These are phyloP conservation scores for Carex sylvatica DNA, from an alignment of 202 grass and related monocot genomes.

Conservation along the genomic window DNA sequence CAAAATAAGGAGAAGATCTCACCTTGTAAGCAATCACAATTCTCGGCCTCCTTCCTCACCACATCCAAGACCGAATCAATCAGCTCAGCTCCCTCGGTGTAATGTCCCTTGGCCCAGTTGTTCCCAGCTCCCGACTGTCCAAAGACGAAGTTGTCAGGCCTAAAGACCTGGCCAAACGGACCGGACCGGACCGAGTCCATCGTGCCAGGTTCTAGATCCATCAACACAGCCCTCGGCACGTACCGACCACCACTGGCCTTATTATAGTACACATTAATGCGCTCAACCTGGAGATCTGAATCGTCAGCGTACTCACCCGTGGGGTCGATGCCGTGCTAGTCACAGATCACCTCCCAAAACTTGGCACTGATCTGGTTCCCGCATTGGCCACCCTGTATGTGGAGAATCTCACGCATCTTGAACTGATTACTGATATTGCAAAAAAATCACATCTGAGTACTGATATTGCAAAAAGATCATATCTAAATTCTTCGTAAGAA, in stretches of 20 bases:
- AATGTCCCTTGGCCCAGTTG: slow-evolving; percentile 96
- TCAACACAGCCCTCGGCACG: slow-evolving; percentile 80
- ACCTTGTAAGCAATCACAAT: slow-evolving; percentile 77
- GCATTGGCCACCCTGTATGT: slow-evolving; percentile 92
- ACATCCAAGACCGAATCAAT: slow-evolving; percentile 87
- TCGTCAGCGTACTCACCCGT: slow-evolving; percentile 72
- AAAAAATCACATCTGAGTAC: too few relatives aligned
- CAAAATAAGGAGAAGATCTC: slow-evolving; percentile 2
- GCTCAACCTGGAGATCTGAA: slow-evolving; percentile 86
- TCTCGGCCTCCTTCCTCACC: slow-evolving; percentile 89
- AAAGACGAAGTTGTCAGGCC: slow-evolving; percentile 94
- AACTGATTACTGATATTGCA: too few relatives aligned
- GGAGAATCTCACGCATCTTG: slow-evolving; percentile 94
- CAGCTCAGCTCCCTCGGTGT: slow-evolving; percentile 90
- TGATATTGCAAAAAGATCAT: too few relatives aligned
- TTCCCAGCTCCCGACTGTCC: slow-evolving; percentile 89
- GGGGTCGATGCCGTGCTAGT: slow-evolving; percentile 89
- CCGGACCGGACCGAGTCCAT: slow-evolving; percentile 89
- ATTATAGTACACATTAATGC: slow-evolving; percentile 98
- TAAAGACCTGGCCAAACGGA: slow-evolving; percentile 79
- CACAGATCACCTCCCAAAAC: slow-evolving; percentile 99
- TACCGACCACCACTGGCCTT: slow-evolving; percentile 75
- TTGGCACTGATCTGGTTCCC: slow-evolving; percentile 98
- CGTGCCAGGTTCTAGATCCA: slow-evolving; percentile 93
- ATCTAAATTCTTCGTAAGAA: too few relatives aligned